A percentile compares a stretch with the other conserved stretches of the same genome.
Conservation (phyloP, 225 moss, liverwort and hornwort genomes). For the Antitrichia curtipendula region DNA sequence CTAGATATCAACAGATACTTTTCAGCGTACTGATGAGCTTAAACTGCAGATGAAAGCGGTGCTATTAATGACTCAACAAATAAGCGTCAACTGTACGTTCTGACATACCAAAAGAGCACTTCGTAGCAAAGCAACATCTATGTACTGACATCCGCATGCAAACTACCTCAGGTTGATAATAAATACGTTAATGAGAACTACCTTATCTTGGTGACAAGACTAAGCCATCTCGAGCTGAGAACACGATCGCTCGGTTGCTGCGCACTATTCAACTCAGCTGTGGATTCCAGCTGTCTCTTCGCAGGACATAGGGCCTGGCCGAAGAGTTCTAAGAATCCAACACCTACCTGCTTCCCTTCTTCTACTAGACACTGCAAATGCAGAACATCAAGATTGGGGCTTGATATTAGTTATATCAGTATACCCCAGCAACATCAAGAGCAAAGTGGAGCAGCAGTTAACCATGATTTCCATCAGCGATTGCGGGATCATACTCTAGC, state of each 20-base stretch:
- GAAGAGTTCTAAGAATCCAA: constrained; percentile 52
- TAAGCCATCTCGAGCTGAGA: constrained; percentile 12
- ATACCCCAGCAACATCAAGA: neutral
- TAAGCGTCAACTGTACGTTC: neutral
- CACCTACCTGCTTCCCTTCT: constrained; percentile 53
- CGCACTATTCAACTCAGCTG: neutral
- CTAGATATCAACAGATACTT: neutral
- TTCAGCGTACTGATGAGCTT: neutral
- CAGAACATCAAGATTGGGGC: neutral
- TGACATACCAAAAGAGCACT: neutral
- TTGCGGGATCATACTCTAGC: neutral
- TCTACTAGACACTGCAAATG: constrained; percentile 49
- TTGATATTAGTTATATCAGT: neutral
- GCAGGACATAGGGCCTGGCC: constrained; percentile 33
- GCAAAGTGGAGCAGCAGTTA: neutral
- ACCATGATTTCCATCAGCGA: neutral
- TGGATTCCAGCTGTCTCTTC: neutral
- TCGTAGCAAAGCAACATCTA: neutral
- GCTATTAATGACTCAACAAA: neutral
- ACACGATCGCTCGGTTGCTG: neutral
- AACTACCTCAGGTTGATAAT: neutral
- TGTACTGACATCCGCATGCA: neutral
- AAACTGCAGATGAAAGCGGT: neutral
- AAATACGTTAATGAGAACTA: neutral
- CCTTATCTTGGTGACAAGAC: constrained; percentile 30